These are phyloP conservation scores for Sugiyamaella lignohabitans DNA, from an alignment of 805 yeast genomes.

Conservation along the genomic window DNA sequence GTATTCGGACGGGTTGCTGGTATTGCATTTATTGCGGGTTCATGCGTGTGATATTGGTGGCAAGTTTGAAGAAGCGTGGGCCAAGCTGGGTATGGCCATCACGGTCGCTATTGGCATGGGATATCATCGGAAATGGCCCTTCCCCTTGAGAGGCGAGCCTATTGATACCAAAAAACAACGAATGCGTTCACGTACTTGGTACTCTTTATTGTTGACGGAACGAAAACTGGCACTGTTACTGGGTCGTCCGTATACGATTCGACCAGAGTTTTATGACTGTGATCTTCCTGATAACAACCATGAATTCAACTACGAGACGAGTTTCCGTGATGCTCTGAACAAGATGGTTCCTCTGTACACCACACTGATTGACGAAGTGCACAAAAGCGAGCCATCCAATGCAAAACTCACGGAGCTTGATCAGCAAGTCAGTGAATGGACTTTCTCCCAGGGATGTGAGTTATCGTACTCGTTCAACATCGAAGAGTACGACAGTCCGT, in stretches of 20 bases:
- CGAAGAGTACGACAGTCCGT: neutral
- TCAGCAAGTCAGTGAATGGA: conserved; percentile 15
- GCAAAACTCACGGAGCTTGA: conserved; percentile 12
- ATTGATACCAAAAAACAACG: neutral
- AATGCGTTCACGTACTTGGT: conserved; percentile 12
- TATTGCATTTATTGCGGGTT: conserved; percentile 10
- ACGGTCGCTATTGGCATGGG: conserved; percentile 41
- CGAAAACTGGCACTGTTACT: conserved; percentile 12
- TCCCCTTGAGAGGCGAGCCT: neutral
- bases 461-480: neutral
- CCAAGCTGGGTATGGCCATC: conserved; percentile 39
- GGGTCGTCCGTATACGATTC: conserved; percentile 15
- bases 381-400: conserved; percentile 4
- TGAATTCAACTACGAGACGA: conserved; percentile 10
- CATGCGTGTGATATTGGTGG: conserved; percentile 12
- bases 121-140: conserved; percentile 22
- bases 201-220: conserved; percentile 11
- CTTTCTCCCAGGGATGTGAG: conserved; percentile 6
- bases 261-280: conserved; percentile 8
- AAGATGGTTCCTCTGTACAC: conserved; percentile 13
- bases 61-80: conserved; percentile 30
- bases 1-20: conserved; percentile 7
- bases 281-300: conserved; percentile 2
- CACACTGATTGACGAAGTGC: conserved; percentile 10
- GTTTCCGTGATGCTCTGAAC: conserved; percentile 15